A percentile compares a stretch with the other conserved stretches of the same genome.
phyloP scores from a whole-genome alignment of 306 rosid genomes.

The Castanea sativa region DNA sequence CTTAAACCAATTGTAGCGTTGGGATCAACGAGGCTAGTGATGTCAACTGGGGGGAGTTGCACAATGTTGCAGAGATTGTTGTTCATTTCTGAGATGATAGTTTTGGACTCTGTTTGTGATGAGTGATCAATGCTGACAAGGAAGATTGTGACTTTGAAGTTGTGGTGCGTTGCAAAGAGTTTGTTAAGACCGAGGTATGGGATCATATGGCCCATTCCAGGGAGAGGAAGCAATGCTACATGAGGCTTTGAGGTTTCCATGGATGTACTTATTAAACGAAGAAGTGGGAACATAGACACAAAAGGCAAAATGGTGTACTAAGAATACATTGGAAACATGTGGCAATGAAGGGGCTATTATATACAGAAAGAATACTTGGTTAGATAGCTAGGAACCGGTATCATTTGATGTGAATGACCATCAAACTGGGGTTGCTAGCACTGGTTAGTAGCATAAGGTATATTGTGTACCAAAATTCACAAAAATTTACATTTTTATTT shows the following conservation, averaged over 20 bases:
- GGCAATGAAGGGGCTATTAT: too few relatives aligned
- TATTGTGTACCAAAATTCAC: too few relatives aligned
- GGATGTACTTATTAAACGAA: background rate
- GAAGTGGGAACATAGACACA: too few relatives aligned
- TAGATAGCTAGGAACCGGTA: too few relatives aligned
- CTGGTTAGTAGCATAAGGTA: too few relatives aligned
- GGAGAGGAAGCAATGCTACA: slow-evolving; percentile 25
- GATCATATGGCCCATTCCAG: slow-evolving; percentile 31
- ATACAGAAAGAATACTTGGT: too few relatives aligned
- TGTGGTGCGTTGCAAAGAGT: slow-evolving; percentile 25
- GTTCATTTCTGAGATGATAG: background rate
- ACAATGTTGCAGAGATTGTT: background rate
- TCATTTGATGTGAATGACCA: too few relatives aligned
- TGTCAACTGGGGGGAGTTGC: too few relatives aligned
- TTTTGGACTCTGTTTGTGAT: slow-evolving; percentile 24
- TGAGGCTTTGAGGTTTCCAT: slow-evolving; percentile 29
- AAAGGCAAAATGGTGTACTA: too few relatives aligned
- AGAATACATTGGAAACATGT: too few relatives aligned
- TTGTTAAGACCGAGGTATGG: slow-evolving; percentile 45
- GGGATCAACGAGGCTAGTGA: background rate
- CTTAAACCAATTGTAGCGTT: background rate
- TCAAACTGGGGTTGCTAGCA: too few relatives aligned
- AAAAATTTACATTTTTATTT: too few relatives aligned
- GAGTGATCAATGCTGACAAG: slow-evolving; percentile 22
- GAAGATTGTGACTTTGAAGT: slow-evolving; percentile 36